Evolutionary conservation across 352 stramenopile genomes (phyloP).

Genomic region (Phytophthora cactorum): DNA sequence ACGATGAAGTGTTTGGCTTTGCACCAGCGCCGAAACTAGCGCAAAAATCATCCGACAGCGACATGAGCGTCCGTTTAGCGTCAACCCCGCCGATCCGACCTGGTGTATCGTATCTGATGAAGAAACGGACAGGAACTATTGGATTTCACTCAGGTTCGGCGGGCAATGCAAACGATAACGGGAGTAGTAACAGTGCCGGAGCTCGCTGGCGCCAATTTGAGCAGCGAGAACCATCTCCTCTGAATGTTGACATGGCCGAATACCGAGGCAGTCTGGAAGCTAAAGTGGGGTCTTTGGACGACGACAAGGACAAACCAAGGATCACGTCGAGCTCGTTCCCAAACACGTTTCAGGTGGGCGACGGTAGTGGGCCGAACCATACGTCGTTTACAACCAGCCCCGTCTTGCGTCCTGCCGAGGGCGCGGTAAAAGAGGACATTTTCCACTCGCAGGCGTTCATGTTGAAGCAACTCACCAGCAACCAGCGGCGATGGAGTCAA

Average conservation of each 20-base stretch:
- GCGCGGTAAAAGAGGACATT: slow-evolving; percentile 63
- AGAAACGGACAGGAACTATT: slow-evolving; percentile 44
- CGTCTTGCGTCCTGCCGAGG: slow-evolving; percentile 55
- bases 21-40: slow-evolving; percentile 20
- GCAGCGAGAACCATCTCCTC: slow-evolving; percentile 43
- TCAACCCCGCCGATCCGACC: slow-evolving; percentile 59
- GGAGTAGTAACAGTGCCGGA: slow-evolving; percentile 32
- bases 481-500: slow-evolving; percentile 97
- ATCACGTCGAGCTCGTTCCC: slow-evolving; percentile 67
- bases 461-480: slow-evolving; percentile 88
- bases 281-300: slow-evolving; percentile 45
- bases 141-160: slow-evolving; percentile 48
- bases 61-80: slow-evolving; percentile 45
- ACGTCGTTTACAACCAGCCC: slow-evolving; percentile 64
- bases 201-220: slow-evolving; percentile 53
- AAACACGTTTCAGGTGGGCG: slow-evolving; percentile 61
- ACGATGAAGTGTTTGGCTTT: slow-evolving; percentile 76
- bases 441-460: slow-evolving; percentile 82
- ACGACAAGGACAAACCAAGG: slow-evolving; percentile 42
- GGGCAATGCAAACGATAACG: slow-evolving; percentile 44
- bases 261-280: slow-evolving; percentile 42
- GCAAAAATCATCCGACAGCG: slow-evolving; percentile 52
- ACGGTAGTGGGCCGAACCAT: slow-evolving; percentile 45
- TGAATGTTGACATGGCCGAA: slow-evolving; percentile 46
- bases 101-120: slow-evolving; percentile 43